A percentile compares a stretch with the other conserved stretches of the same genome.
phyloP scores from a whole-genome alignment of 2,329 filamentous ascomycete genomes.

The Penicillium sp. region DNA sequence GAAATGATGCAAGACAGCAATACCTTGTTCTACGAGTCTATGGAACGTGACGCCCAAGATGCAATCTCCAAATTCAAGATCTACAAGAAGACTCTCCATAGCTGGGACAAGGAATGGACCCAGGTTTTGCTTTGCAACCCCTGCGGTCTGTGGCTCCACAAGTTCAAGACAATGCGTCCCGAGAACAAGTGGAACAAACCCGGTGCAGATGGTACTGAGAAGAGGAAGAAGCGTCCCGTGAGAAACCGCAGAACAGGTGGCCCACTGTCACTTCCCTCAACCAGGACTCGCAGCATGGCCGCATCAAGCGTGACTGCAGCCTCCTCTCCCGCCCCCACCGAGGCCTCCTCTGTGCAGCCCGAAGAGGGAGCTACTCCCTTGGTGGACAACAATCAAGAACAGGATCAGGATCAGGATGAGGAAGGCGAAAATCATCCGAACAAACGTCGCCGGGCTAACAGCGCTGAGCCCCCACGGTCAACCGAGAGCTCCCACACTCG shows the following conservation, averaged over 20 bases:
- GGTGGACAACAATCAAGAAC: slow-evolving; percentile 35
- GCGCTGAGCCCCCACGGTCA: slow-evolving; percentile 46
- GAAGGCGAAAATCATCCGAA: slow-evolving; percentile 34
- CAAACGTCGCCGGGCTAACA: slow-evolving; percentile 49
- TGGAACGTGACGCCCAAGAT: slow-evolving; percentile 63
- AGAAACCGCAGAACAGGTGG: slow-evolving; percentile 35
- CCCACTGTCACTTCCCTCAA: slow-evolving; percentile 34
- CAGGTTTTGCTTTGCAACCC: slow-evolving; percentile 86
- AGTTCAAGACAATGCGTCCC: slow-evolving; percentile 82
- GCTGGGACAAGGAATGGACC: slow-evolving; percentile 69
- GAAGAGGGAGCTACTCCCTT: slow-evolving; percentile 38
- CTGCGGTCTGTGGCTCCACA: slow-evolving; percentile 92
- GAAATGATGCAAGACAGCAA: slow-evolving; percentile 71
- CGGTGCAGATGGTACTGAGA: slow-evolving; percentile 35
- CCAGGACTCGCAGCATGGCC: slow-evolving; percentile 33
- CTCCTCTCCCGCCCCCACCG: slow-evolving; percentile 41
- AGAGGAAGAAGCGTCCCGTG: slow-evolving; percentile 42
- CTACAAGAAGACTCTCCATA: slow-evolving; percentile 70
- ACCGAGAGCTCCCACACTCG: slow-evolving; percentile 33
- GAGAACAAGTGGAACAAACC: slow-evolving; percentile 75
- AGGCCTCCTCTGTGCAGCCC: slow-evolving; percentile 37
- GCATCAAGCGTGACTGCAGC: slow-evolving; percentile 31
- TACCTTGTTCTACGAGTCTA: slow-evolving; percentile 71
- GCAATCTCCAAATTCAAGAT: slow-evolving; percentile 67
- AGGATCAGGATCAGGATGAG: slow-evolving; percentile 36